Evolutionary conservation across 2,329 filamentous ascomycete species (phyloP).

Genomic region (Dactylonectria macrodidyma): DNA sequence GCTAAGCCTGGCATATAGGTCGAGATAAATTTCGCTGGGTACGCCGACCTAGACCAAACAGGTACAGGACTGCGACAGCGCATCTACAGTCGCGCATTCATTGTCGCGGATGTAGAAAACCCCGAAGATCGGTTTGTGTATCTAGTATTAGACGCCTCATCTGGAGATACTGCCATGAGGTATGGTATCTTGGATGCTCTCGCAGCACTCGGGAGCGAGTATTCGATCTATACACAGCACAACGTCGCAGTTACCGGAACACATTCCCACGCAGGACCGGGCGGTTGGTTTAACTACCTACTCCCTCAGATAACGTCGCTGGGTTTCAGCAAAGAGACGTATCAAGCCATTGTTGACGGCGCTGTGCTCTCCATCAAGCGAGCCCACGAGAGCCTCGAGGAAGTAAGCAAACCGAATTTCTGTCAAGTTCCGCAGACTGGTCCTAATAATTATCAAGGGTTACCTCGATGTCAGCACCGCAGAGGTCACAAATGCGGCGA

Average conservation of each 20-base stretch:
- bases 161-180: conserved; percentile 89
- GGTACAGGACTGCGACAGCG: conserved; percentile 90
- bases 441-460: conserved; percentile 59
- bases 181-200: conserved; percentile 89
- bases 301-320: conserved; percentile 91
- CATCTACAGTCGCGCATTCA: conserved; percentile 90
- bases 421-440: neutral
- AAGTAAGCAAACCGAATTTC: conserved; percentile 51
- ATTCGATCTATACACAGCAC: conserved; percentile 80
- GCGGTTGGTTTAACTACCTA: conserved; percentile 95
- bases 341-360: conserved; percentile 90
- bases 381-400: conserved; percentile 73
- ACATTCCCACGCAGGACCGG: conserved; percentile 92
- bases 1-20: conserved; percentile 74
- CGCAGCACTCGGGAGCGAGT: conserved; percentile 77
- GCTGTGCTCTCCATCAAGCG: conserved; percentile 85
- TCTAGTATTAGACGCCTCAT: conserved; percentile 87
- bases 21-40: conserved; percentile 67
- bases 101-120: conserved; percentile 78
- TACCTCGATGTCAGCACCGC: conserved; percentile 79
- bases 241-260: conserved; percentile 94
- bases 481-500: conserved; percentile 82
- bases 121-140: conserved; percentile 86
- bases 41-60: conserved; percentile 86
- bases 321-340: conserved; percentile 90